Conservation (phyloP, 192 early-diverging fungal genomes). For the Dispira simplex region DNA sequence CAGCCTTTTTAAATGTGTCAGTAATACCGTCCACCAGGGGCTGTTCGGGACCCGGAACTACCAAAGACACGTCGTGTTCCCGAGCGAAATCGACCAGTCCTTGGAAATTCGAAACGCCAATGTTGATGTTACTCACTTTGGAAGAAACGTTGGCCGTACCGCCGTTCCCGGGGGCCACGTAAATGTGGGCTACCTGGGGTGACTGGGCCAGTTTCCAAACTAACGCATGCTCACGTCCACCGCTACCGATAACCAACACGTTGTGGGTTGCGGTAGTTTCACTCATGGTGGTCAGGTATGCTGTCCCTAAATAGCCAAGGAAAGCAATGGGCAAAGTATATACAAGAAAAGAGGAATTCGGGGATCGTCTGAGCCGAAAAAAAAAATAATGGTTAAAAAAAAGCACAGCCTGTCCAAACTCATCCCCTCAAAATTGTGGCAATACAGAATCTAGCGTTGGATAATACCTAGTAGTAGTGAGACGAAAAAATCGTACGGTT, state of each 20-base stretch:
- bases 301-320: not conserved
- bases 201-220: slow-evolving; percentile 81
- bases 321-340: not conserved
- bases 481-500: too few relatives aligned
- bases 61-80: slow-evolving; percentile 44
- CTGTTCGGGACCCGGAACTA: slow-evolving; percentile 93
- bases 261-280: slow-evolving; percentile 19
- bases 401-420: too few relatives aligned
- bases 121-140: slow-evolving; percentile 73
- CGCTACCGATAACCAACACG: slow-evolving; percentile 82
- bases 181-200: slow-evolving; percentile 58
- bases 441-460: too few relatives aligned
- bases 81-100: slow-evolving; percentile 14
- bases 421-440: too few relatives aligned
- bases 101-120: slow-evolving; percentile 26
- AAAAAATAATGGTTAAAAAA: too few relatives aligned
- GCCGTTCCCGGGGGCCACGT: slow-evolving; percentile 89
- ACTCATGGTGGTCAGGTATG: not conserved
- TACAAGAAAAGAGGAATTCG: too few relatives aligned
- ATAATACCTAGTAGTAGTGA: too few relatives aligned
- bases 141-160: slow-evolving; percentile 56
- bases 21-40: slow-evolving; percentile 89
- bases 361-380: too few relatives aligned
- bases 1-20: slow-evolving; percentile 61
- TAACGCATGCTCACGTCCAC: slow-evolving; percentile 95